A percentile compares a stretch with the other conserved stretches of the same genome.
These are phyloP conservation scores for Phytophthora podocarpi DNA, from an alignment of 352 stramenopile genomes.

Conservation along the genomic window DNA sequence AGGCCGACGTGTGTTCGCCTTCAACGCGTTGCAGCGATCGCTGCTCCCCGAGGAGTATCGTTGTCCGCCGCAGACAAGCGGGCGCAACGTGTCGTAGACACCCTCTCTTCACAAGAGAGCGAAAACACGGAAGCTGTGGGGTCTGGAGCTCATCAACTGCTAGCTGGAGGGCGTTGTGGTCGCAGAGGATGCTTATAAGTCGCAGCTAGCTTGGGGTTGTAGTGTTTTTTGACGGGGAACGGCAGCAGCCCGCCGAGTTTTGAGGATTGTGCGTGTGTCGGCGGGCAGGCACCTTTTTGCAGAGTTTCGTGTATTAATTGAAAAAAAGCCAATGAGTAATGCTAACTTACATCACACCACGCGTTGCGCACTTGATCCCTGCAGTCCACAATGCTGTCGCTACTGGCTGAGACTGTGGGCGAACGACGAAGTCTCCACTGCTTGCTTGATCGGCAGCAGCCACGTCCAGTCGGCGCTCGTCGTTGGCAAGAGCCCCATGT, in stretches of 20 bases:
- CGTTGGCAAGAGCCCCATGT: constrained; percentile 92
- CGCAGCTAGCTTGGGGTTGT: constrained; percentile 23
- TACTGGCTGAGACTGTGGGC: constrained; percentile 52
- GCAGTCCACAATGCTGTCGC: not conserved
- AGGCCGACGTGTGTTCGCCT: constrained; percentile 79
- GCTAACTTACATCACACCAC: constrained; percentile 28
- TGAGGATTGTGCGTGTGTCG: constrained; percentile 28
- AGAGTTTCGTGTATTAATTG: constrained; percentile 42
- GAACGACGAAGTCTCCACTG: constrained; percentile 78
- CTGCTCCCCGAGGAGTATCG: constrained; percentile 84
- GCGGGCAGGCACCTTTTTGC: no score
- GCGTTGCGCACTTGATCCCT: no score
- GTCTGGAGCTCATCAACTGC: not conserved
- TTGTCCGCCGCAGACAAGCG: constrained; percentile 78
- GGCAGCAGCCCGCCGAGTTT: constrained; percentile 27
- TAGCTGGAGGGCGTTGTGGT: constrained; percentile 11
- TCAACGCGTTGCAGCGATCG: constrained; percentile 85
- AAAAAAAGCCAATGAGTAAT: constrained; percentile 37
- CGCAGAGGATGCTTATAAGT: constrained; percentile 31
- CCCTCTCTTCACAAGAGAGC: constrained; percentile 15
- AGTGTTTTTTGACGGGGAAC: constrained; percentile 19
- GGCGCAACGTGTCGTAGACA: constrained; percentile 78
- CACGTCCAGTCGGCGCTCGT: constrained; percentile 93
- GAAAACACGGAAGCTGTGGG: not conserved
- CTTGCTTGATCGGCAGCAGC: constrained; percentile 86